Conservation (phyloP, 2,329 filamentous ascomycete genomes). For the Calonectria hawksworthii region DNA sequence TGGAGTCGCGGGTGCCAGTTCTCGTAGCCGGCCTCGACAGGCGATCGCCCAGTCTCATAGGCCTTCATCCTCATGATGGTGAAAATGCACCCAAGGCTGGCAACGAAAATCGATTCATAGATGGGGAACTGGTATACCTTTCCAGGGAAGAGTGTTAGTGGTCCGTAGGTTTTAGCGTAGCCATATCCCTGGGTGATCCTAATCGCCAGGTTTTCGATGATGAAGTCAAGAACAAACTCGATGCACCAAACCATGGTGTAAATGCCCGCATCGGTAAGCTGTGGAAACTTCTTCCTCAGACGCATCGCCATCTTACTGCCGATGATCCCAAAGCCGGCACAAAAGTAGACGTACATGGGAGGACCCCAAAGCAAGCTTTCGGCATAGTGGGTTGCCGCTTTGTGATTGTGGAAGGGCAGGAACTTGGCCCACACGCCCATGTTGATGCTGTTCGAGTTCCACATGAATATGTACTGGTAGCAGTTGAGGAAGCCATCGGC, state of each 20-base stretch:
- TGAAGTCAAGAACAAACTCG: constrained; percentile 10
- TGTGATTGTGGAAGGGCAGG: constrained; percentile 13
- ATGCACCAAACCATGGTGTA: constrained; percentile 19
- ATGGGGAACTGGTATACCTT: constrained; percentile 14
- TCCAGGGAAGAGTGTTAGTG: neutral
- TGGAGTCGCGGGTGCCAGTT: constrained; percentile 12
- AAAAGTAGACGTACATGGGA: constrained; percentile 17
- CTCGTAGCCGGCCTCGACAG: constrained; percentile 8
- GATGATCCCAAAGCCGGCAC: constrained; percentile 9
- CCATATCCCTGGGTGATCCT: constrained; percentile 14
- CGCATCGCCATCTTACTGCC: constrained; percentile 8
- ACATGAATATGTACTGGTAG: constrained; percentile 18
- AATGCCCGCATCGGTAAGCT: neutral
- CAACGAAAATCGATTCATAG: constrained; percentile 9
- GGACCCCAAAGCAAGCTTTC: constrained; percentile 14
- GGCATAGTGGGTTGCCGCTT: neutral
- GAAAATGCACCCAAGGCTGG: constrained; percentile 2
- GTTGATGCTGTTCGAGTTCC: constrained; percentile 16
- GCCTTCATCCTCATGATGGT: constrained; percentile 15
- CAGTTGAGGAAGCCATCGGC: constrained; percentile 17
- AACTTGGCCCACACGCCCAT: constrained; percentile 17
- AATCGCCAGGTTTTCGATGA: constrained; percentile 16
- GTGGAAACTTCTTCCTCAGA: neutral
- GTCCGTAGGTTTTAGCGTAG: constrained; percentile 16
- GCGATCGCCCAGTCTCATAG: constrained; percentile 9